Percentiles rank a stretch among this genome's conserved stretches.
Evolutionary conservation across 768 basidiomycete genomes (phyloP).

Genomic region (Lactarius deliciosus): DNA sequence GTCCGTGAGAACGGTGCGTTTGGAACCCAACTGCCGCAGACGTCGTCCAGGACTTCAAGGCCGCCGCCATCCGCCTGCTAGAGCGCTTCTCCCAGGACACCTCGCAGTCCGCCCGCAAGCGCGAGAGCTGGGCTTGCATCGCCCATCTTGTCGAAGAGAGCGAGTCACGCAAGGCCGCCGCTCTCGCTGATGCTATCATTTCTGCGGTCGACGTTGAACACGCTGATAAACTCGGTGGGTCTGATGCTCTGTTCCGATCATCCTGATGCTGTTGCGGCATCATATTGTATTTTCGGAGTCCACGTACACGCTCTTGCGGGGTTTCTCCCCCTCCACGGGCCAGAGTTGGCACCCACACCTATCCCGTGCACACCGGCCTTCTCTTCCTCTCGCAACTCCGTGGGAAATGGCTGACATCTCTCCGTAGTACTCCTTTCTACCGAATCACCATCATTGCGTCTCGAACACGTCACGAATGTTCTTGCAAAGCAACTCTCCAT

Average conservation of each 20-base stretch:
- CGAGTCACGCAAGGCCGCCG: slow-evolving; percentile 58
- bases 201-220: slow-evolving; percentile 61
- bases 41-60: slow-evolving; percentile 64
- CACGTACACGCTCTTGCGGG: background rate
- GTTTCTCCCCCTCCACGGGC: background rate
- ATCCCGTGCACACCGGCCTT: background rate
- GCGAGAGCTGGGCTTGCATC: slow-evolving; percentile 69
- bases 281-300: too few species aligned
- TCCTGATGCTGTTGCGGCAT: slow-evolving; percentile 30
- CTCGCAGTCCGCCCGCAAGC: slow-evolving; percentile 44
- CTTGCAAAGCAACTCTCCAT: slow-evolving; percentile 77
- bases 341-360: background rate
- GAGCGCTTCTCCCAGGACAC: slow-evolving; percentile 56
- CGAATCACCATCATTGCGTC: slow-evolving; percentile 57
- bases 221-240: slow-evolving; percentile 68
- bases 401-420: background rate
- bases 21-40: too few species aligned
- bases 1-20: too few species aligned
- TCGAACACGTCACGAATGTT: slow-evolving; percentile 65
- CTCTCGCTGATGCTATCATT: slow-evolving; percentile 78
- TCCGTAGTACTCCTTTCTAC: slow-evolving; percentile 59
- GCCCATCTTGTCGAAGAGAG: slow-evolving; percentile 72
- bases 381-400: background rate
- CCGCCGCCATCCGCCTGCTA: slow-evolving; percentile 61
- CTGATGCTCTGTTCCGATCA: background rate